Conservation (phyloP, 2,329 filamentous ascomycete species). For the Phaeoacremonium minimum region DNA sequence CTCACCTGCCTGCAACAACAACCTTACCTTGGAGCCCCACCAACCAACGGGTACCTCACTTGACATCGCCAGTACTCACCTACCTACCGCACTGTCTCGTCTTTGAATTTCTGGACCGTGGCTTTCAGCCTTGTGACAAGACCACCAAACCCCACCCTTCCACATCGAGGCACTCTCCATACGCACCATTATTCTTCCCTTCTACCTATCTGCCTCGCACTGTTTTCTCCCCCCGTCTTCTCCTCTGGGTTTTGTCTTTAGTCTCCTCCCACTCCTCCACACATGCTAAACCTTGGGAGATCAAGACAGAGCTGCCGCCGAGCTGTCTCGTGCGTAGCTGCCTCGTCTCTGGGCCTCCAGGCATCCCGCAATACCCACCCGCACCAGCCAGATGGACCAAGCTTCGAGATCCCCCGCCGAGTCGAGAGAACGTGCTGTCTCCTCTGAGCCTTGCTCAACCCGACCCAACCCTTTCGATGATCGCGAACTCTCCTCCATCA, state of each 20-base stretch:
- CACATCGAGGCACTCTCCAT: too few species aligned
- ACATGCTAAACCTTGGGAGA: slow-evolving; percentile 52
- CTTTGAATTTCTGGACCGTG: too few species aligned
- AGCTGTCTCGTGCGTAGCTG: slow-evolving; percentile 51
- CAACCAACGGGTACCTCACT: too few species aligned
- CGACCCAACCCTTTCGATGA: slow-evolving; percentile 63
- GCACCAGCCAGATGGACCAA: slow-evolving; percentile 50
- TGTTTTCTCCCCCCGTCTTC: neutral
- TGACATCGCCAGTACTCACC: too few species aligned
- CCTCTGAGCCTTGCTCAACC: slow-evolving; percentile 58
- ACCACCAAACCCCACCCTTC: too few species aligned
- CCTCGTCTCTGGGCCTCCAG: slow-evolving; percentile 42
- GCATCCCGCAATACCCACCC: slow-evolving; percentile 28
- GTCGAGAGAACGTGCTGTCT: slow-evolving; percentile 54
- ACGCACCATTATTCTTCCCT: neutral
- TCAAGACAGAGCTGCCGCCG: slow-evolving; percentile 38
- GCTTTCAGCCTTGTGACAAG: too few species aligned
- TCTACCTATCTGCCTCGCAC: neutral
- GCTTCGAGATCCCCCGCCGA: slow-evolving; percentile 39
- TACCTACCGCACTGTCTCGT: too few species aligned
- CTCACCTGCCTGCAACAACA: too few species aligned
- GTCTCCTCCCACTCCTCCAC: too few species aligned
- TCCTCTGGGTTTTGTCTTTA: neutral
- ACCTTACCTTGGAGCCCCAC: too few species aligned
- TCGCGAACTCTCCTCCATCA: slow-evolving; percentile 49